Evolutionary conservation across 257 asterid genomes (phyloP).

Genomic region (Leonotis leonurus): DNA sequence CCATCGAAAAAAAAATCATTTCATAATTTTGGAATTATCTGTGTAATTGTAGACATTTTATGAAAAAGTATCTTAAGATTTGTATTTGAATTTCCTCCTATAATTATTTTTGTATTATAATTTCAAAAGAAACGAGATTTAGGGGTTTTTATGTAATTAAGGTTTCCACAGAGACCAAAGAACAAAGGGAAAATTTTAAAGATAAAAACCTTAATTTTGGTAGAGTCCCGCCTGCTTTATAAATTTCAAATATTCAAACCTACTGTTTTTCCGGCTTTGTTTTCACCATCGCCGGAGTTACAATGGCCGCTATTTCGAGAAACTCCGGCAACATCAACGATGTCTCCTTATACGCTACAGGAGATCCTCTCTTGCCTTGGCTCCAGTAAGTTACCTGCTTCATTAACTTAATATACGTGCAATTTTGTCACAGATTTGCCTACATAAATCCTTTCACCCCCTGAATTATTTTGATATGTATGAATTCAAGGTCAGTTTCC

Average conservation of each 20-base stretch:
- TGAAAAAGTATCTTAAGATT: no score
- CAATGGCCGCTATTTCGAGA: constrained; percentile 44
- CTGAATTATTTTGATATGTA: constrained; percentile 5
- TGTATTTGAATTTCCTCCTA: no score
- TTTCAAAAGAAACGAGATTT: no score
- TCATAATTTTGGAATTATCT: no score
- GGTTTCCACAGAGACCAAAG: not conserved
- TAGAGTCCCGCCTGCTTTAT: constrained; percentile 21
- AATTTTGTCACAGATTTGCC: not conserved
- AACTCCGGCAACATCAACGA: constrained; percentile 17
- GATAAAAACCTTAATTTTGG: not conserved
- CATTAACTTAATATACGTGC: not conserved
- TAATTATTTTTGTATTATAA: no score
- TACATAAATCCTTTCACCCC: constrained; percentile 1
- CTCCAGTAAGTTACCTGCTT: constrained; percentile 34
- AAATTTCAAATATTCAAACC: constrained; percentile 20
- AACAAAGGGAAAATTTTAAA: not conserved
- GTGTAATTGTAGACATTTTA: no score
- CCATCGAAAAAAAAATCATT: no score
- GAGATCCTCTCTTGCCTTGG: constrained; percentile 64
- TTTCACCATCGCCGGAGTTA: constrained; percentile 10
- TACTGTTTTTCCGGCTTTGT: not conserved
- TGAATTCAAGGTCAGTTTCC: constrained; percentile 42
- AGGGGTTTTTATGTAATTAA: not conserved
- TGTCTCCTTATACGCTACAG: constrained; percentile 18